Evolutionary conservation across 228 moss, liverwort and hornwort genomes (phyloP).

Genomic region (Sphagnum fallax): DNA sequence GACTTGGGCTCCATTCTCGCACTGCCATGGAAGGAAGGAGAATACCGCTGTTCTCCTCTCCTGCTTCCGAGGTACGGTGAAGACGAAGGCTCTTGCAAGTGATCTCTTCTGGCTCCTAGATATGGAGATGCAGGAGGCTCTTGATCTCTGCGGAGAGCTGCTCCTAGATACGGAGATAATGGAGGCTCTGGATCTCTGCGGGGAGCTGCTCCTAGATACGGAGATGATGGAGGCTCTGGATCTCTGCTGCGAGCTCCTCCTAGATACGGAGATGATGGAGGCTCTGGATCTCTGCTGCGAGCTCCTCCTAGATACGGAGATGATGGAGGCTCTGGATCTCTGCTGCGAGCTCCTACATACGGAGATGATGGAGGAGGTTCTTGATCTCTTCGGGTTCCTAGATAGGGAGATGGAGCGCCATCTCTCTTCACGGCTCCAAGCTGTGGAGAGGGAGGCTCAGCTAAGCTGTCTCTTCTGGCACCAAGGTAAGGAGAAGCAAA

Average conservation of each 20-base stretch:
- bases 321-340: background rate
- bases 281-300: background rate
- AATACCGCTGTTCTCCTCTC: background rate
- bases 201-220: too few species aligned
- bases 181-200: too few species aligned
- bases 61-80: background rate
- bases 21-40: background rate
- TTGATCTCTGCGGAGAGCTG: background rate
- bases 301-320: background rate
- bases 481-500: slow-evolving; percentile 13
- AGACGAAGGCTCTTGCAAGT: background rate
- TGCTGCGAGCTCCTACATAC: background rate
- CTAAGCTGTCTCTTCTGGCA: slow-evolving; percentile 6
- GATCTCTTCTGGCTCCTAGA: background rate
- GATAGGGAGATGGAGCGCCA: slow-evolving; percentile 18
- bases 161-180: too few species aligned
- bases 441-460: slow-evolving; percentile 10
- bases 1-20: background rate
- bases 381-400: slow-evolving; percentile 5
- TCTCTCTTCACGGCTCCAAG: background rate
- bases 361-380: slow-evolving; percentile 3
- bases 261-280: background rate
- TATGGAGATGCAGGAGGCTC: background rate
- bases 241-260: too few species aligned
- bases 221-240: too few species aligned